Percentiles rank a stretch among this genome's conserved stretches.
phyloP scores from a whole-genome alignment of 2,329 filamentous ascomycete genomes.

The Phoma sp. region DNA sequence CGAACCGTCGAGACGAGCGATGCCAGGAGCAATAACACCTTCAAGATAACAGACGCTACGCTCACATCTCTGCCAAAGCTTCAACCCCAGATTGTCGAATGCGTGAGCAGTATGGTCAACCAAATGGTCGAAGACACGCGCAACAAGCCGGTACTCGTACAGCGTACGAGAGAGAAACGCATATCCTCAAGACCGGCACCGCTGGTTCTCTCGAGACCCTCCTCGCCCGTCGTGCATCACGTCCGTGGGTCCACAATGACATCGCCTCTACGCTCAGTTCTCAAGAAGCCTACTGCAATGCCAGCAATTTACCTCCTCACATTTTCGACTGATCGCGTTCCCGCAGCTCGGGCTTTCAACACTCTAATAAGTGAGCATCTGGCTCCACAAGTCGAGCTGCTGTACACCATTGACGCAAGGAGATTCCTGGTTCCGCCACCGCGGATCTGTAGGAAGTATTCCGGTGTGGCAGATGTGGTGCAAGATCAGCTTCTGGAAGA shows the following conservation, averaged over 20 bases:
- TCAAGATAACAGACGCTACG: background rate
- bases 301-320: constrained; percentile 37
- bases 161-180: background rate
- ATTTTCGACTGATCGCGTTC: constrained; percentile 22
- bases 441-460: constrained; percentile 26
- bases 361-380: constrained; percentile 23
- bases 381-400: constrained; percentile 21
- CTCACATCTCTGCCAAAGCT: background rate
- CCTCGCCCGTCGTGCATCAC: constrained; percentile 1
- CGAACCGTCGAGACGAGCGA: background rate
- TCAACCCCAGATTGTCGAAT: background rate
- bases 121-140: background rate
- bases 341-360: background rate
- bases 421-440: constrained; percentile 20
- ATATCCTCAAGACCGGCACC: background rate
- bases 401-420: constrained; percentile 34
- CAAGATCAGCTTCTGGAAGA: constrained; percentile 33
- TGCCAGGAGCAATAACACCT: background rate
- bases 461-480: constrained; percentile 27
- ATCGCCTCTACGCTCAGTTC: background rate
- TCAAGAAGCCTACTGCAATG: background rate
- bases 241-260: background rate
- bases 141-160: background rate
- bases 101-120: background rate
- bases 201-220: background rate